Evolutionary conservation across 176 grass and related monocot species (phyloP), one percentile per base, ranked within the genome.

Genomic region (Cenchrus purpureus): DNA sequence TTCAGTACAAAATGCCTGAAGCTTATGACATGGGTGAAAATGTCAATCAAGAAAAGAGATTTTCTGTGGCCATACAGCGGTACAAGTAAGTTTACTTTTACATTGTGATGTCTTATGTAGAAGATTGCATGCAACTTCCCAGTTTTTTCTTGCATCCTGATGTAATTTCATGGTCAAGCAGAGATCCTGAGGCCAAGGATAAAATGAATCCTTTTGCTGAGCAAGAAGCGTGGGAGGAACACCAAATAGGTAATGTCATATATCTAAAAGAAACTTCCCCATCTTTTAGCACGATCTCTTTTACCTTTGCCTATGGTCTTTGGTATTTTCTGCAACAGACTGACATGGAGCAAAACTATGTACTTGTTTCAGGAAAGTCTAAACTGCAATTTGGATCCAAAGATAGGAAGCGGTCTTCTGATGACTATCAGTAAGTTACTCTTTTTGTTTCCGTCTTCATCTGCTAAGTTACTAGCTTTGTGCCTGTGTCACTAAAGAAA

Each of bases 141-240:
- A 73, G 13, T 82, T 31, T 82, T 48, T 76, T 55, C 62, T 0
- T 31, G 29, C 42, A 28, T 81, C 65, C 31, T 77, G 73, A 80
- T 73, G 51, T 34, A 83, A 60, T 86, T 88, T 80, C 10, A 37
- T 53, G 43, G 32, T 72, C 76, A 67, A 64, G 19, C 65, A 98
- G 95, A 83, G 96, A 95, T 90, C 80, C 91, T 70, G 82, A 86
- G 52, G 96, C 45, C 48, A 90, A 78, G 64, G 96, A 98, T 87
- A 98, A 98, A 83, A 98, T 98, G 96, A 95, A 98, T 69, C 96
- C 96, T 78, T 98, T 98, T 92, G 96, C 96, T 65, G 91, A 98
- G 82, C 96, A 98, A 69, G 96, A 98, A 88, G 96, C 91, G 56
- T 95, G 96, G 96, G 96, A 98, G 85, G 91, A 95, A 51, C 89